Base-by-base conservation (phyloP, 192 early-diverging fungal genomes). In the Coemansia sp. region DNA sequence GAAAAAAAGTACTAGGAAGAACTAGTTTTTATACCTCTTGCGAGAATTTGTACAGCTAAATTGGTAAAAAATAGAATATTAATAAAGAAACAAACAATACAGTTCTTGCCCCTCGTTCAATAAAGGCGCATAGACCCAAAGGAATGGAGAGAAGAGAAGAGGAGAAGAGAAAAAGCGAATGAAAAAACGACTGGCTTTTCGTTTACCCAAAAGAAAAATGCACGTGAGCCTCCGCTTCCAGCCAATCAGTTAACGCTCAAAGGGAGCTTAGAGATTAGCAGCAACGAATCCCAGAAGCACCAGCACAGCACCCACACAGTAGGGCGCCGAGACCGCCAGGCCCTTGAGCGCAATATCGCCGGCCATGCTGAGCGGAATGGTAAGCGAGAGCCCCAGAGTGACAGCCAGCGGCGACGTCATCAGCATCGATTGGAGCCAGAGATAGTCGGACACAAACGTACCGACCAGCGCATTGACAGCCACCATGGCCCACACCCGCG, bases 331-430 rank as follows among this genome's bases (percentile, higher is more conserved):
- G 6, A 85, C 82, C 7, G 73, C 62, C 36, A 87, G 45, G 6
- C 86, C 86, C 66, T 92, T 89, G 42, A 90, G 83, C 21, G 90
- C 36, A n/a, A 90, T 66, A 68, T 94, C 92, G 47, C 91, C 92
- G 13, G 85, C 65, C 67, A 90, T 71, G 9, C 87, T 86, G 52
- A 90, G 78, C 7, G 89, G 89, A n/a, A 89, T 88, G 3, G 92
- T 93, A 64, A 94, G 71, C 41, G 90, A 86, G 2, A 93, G 70
- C 10, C 92, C 92, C 37, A 94, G 70, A 4, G 92, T 94, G 3
- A 92, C 91, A 10, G 90, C 87, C 62, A 94, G 71, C 12, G 92
- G 91, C n/a, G 90, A 90, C 1, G 91, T 93, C 87, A 94, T 87
- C 8, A 93, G 73, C 86, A 93, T 87, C 1, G 91, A 80, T 40